Conservation (phyloP, 1,284 basidiomycete genomes). For the Leccinum angustisporum region DNA sequence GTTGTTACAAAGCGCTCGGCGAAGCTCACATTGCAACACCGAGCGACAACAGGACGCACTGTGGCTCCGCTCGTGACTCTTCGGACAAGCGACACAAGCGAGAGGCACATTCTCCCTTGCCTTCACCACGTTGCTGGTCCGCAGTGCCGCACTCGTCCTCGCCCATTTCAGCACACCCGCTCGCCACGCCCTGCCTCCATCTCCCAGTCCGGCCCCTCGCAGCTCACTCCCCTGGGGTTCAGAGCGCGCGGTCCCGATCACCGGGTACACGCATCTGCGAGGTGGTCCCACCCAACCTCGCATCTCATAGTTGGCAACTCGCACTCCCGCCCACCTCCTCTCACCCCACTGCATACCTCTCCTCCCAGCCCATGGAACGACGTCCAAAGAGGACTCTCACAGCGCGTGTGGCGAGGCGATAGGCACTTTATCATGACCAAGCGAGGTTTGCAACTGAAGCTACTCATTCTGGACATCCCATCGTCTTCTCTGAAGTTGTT, state of each 20-base stretch:
- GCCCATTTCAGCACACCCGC: neutral
- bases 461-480: slow-evolving; percentile 27
- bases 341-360: neutral
- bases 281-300: neutral
- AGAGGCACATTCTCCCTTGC: neutral
- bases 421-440: slow-evolving; percentile 34
- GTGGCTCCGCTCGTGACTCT: neutral
- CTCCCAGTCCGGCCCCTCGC: neutral
- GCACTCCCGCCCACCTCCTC: neutral
- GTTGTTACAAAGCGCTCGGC: slow-evolving; percentile 26
- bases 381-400: neutral
- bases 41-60: neutral
- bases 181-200: neutral
- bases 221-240: neutral
- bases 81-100: neutral
- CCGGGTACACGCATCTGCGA: neutral
- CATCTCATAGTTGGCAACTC: neutral
- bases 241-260: neutral
- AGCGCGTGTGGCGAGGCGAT: slow-evolving; percentile 28
- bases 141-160: neutral
- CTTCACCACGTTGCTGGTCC: neutral
- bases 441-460: slow-evolving; percentile 31
- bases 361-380: neutral
- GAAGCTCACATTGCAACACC: neutral
- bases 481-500: slow-evolving; percentile 17